phyloP scores from a whole-genome alignment of 2,329 filamentous ascomycete species.

The Colletotrichum sp. region DNA sequence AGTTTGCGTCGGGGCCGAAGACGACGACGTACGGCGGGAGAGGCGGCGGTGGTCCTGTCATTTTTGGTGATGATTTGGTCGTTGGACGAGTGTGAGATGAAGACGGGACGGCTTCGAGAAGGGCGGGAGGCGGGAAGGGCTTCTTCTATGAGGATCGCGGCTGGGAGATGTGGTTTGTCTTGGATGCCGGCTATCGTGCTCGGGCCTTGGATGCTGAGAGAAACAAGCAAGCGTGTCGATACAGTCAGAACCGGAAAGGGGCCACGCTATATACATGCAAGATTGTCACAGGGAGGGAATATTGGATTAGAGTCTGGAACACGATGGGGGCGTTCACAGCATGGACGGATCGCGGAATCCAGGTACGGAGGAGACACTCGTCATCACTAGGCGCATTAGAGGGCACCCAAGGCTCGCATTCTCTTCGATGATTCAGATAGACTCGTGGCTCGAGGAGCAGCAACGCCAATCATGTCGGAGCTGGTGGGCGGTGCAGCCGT shows the following conservation, averaged over 20 bases:
- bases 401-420: not conserved
- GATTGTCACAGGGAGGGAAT: not conserved
- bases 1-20: constrained; percentile 55
- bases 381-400: not conserved
- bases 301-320: not conserved
- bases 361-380: not conserved
- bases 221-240: not conserved
- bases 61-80: constrained; percentile 11
- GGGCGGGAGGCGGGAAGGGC: not conserved
- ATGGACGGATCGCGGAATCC: not conserved
- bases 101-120: not conserved
- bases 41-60: constrained; percentile 23
- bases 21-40: constrained; percentile 23
- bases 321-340: not conserved
- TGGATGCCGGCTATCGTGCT: not conserved
- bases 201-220: not conserved
- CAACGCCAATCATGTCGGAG: not conserved
- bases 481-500: not conserved
- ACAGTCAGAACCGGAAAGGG: not conserved
- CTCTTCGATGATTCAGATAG: not conserved
- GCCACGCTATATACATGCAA: not conserved
- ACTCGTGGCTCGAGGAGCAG: not conserved
- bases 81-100: not conserved
- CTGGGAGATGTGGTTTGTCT: not conserved
- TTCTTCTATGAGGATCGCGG: not conserved